phyloP scores from a whole-genome alignment of 192 early-diverging fungal genomes.

The Backusella parvicylindrica region DNA sequence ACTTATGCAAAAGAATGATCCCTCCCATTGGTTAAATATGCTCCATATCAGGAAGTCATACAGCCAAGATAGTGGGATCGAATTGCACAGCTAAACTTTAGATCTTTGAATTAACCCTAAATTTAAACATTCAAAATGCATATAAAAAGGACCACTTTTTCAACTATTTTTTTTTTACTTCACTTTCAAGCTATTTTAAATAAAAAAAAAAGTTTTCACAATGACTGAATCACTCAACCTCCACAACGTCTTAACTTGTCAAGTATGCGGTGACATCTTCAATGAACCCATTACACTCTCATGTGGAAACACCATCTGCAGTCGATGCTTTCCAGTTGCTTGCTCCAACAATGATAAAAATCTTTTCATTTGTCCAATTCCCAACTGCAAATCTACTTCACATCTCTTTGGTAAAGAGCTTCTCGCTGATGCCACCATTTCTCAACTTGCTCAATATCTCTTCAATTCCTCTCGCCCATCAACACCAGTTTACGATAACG shows the following conservation, averaged over 20 bases:
- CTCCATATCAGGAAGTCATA: neutral
- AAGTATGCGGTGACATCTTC: neutral
- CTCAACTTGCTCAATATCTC: neutral
- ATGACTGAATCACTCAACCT: slow-evolving; percentile 3
- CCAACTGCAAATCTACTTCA: neutral
- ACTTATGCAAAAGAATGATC: neutral
- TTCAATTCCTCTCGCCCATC: neutral
- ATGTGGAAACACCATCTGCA: slow-evolving; percentile 8
- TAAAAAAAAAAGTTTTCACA: neutral
- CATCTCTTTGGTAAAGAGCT: slow-evolving; percentile 7
- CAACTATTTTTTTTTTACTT: neutral
- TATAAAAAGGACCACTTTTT: neutral
- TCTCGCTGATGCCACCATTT: neutral
- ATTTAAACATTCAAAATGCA: neutral
- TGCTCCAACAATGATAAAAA: neutral
- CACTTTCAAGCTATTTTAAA: neutral
- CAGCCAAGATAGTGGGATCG: neutral
- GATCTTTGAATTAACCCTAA: neutral
- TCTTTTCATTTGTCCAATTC: neutral
- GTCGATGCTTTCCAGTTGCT: neutral
- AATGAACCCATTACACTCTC: slow-evolving; percentile 7
- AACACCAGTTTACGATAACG: neutral
- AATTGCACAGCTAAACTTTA: neutral
- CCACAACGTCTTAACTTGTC: neutral
- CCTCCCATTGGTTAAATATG: neutral